Base-by-base conservation (phyloP, 352 stramenopile genomes). In the Salisapilia sapeloensis region DNA sequence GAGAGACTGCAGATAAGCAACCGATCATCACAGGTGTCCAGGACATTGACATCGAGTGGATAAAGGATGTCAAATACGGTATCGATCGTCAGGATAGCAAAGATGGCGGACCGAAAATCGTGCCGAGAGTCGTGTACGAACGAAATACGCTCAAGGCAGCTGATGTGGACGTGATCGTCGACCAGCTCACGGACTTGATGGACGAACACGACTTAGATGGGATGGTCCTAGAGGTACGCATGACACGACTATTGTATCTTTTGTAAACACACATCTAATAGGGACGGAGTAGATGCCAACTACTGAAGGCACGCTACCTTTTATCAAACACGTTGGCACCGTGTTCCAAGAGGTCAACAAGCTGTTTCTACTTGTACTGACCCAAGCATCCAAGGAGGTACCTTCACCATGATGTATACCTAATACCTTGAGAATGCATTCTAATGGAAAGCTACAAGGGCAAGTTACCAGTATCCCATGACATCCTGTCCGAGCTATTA, bases 81-180 rank as follows among this genome's bases (percentile, higher is more conserved):
- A 12, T 28, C 24, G 24, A 28, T 13, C n/a, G n/a, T n/a, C n/a
- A n/a, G n/a, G n/a, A n/a, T n/a, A n/a, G n/a, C n/a, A n/a, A n/a
- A n/a, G 29, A 55, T 9, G 53, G 44, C 6, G 47, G 35, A 2
- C 67, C 64, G 6, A 47, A 50, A n/a, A 54, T 87, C 14, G 69
- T 87, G 11, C 69, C 72, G 27, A 63, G 72, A 17, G 58, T 87
- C 26, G 56, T 87, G 28, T 87, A 85, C 44, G 72, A 87, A 38
- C 71, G 71, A 40, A 81, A 78, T 31, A 42, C 42, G 13, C 54
- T 84, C 4, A 46, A 38, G 17, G 60, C 52, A 3, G 40, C 54
- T 4, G 67, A 84, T 19, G 46, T 79, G 5, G 48, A 51, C 5
- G 25, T 66, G 30, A 80, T 87, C 38, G 60, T 78, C 15, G 39